Conservation (phyloP, 805 yeast species). For the Wickerhamiella bombiphila region DNA sequence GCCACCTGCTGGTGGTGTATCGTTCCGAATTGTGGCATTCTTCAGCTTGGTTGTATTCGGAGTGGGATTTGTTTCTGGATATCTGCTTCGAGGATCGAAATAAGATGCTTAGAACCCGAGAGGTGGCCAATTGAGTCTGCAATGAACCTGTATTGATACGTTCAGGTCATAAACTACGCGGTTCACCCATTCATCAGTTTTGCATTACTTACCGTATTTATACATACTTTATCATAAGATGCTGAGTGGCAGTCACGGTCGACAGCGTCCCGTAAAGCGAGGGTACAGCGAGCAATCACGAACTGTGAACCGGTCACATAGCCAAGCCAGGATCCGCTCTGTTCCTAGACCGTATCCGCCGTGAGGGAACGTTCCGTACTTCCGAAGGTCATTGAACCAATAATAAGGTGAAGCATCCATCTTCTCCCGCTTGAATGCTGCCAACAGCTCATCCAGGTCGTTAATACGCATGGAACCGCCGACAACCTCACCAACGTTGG, state of each 20-base stretch:
- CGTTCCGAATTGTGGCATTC: too few relatives aligned
- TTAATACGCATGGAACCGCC: constrained; percentile 99
- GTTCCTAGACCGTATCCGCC: constrained; percentile 99
- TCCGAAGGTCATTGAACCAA: constrained; percentile 93
- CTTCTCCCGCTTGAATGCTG: constrained; percentile 85
- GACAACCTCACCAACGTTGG: constrained; percentile 96
- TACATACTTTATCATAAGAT: not conserved
- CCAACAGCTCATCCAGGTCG: constrained; percentile 65
- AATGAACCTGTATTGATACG: too few relatives aligned
- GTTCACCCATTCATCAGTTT: not conserved
- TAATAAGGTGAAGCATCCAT: constrained; percentile 73
- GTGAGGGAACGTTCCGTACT: constrained; percentile 95
- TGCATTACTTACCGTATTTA: not conserved
- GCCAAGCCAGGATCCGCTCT: constrained; percentile 96
- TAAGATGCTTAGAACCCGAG: not conserved
- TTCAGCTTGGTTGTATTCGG: not conserved
- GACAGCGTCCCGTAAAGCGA: constrained; percentile 95
- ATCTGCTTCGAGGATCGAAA: not conserved
- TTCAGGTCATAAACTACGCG: not conserved
- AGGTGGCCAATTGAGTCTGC: too few relatives aligned
- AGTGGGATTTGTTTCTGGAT: not conserved
- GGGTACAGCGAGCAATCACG: constrained; percentile 97
- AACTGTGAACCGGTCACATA: constrained; percentile 93
- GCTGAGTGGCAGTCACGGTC: constrained; percentile 65
- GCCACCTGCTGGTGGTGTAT: too few relatives aligned